These are phyloP conservation scores for Aspergillus japonicus DNA, from an alignment of 2,329 filamentous ascomycete genomes.

Conservation along the genomic window DNA sequence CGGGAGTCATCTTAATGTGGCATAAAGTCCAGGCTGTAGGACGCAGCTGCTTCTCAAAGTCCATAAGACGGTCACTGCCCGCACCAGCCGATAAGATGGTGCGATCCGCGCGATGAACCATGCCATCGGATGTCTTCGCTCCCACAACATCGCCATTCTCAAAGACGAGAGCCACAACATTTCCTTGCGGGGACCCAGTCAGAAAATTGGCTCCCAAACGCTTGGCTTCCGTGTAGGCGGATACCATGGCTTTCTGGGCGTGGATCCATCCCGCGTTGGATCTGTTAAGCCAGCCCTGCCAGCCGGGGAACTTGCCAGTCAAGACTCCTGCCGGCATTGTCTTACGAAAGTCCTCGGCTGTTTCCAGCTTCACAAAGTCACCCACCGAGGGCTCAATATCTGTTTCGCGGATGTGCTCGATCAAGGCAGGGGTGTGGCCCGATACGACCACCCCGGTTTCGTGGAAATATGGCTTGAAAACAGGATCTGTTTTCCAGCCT, in stretches of 20 bases:
- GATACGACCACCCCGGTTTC: conserved; percentile 45
- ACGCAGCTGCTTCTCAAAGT: conserved; percentile 54
- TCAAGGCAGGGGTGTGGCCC: conserved; percentile 42
- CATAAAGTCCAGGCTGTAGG: conserved; percentile 56
- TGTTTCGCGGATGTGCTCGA: conserved; percentile 39
- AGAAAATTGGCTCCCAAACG: conserved; percentile 50
- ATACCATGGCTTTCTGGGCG: conserved; percentile 50
- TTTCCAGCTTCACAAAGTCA: conserved; percentile 38
- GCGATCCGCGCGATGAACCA: conserved; percentile 41
- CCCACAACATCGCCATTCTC: conserved; percentile 43
- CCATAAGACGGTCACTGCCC: conserved; percentile 47
- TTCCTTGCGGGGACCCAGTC: conserved; percentile 40
- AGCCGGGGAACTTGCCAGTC: conserved; percentile 50
- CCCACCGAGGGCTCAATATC: conserved; percentile 33
- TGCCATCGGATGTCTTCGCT: conserved; percentile 45
- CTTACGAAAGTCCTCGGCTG: conserved; percentile 47
- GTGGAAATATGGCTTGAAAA: conserved; percentile 49
- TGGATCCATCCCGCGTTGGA: conserved; percentile 54
- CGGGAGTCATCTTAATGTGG: conserved; percentile 50
- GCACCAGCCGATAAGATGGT: conserved; percentile 54
- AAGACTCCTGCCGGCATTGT: conserved; percentile 55
- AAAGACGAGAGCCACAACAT: conserved; percentile 42
- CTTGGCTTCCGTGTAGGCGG: conserved; percentile 47
- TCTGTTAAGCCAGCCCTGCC: conserved; percentile 49
- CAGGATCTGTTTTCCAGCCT: conserved; percentile 45